phyloP scores from a whole-genome alignment of 2,329 filamentous ascomycete genomes.

The Penicillium aurantiogriseum region DNA sequence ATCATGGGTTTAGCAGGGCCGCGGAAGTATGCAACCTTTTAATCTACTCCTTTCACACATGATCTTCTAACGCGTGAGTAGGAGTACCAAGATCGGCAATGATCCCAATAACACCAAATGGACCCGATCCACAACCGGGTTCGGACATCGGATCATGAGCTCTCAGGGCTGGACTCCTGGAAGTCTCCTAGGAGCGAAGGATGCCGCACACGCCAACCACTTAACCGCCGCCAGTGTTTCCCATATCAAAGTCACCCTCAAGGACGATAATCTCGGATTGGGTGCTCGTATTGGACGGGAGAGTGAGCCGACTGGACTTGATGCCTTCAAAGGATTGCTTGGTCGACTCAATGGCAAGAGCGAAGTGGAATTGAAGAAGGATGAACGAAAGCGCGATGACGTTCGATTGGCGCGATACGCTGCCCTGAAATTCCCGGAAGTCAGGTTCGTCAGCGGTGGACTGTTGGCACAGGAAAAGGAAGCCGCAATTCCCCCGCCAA shows the following conservation, averaged over 20 bases:
- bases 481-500: slow-evolving; percentile 29
- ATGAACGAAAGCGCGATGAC: slow-evolving; percentile 66
- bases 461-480: slow-evolving; percentile 60
- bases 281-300: slow-evolving; percentile 75
- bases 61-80: slow-evolving; percentile 29
- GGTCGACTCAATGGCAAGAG: slow-evolving; percentile 87
- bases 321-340: slow-evolving; percentile 80
- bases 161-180: slow-evolving; percentile 90
- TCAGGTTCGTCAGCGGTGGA: slow-evolving; percentile 87
- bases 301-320: slow-evolving; percentile 75
- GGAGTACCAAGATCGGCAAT: slow-evolving; percentile 70
- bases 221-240: slow-evolving; percentile 79
- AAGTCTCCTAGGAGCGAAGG: slow-evolving; percentile 72
- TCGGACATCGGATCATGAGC: slow-evolving; percentile 85
- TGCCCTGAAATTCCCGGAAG: slow-evolving; percentile 71
- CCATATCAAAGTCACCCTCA: slow-evolving; percentile 79
- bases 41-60: neutral
- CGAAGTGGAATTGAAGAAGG: slow-evolving; percentile 68
- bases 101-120: slow-evolving; percentile 97
- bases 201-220: slow-evolving; percentile 70
- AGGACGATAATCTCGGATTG: slow-evolving; percentile 87
- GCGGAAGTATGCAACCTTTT: slow-evolving; percentile 57
- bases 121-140: slow-evolving; percentile 76
- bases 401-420: slow-evolving; percentile 72
- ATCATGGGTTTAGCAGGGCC: slow-evolving; percentile 68